A percentile compares a stretch with the other conserved stretches of the same genome.
phyloP scores from a whole-genome alignment of 2,329 filamentous ascomycete genomes.

The Penicillium hesseltinei region DNA sequence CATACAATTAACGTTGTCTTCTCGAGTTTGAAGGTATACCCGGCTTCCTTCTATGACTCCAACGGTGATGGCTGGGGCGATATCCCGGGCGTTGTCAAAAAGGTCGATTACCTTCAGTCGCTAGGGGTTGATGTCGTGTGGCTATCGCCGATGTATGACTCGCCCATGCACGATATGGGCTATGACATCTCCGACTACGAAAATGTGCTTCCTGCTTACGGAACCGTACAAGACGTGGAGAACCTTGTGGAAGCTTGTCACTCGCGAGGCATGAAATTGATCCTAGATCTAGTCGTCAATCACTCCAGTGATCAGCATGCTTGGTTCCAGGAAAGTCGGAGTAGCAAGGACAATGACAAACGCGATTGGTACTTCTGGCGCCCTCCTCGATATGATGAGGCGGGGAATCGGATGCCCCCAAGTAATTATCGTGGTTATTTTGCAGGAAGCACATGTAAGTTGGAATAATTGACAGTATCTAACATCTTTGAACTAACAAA shows the following conservation, averaged over 20 bases:
- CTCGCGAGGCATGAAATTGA: constrained; percentile 60
- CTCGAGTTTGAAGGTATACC: constrained; percentile 20
- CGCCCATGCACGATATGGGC: constrained; percentile 66
- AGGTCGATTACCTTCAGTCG: constrained; percentile 60
- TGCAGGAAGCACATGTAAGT: constrained; percentile 55
- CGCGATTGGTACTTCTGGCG: constrained; percentile 62
- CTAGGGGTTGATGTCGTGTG: constrained; percentile 66
- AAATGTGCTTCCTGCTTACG: constrained; percentile 59
- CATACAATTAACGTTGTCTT: not conserved
- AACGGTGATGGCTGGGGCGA: constrained; percentile 65
- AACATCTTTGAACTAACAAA: not conserved
- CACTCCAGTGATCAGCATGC: constrained; percentile 67
- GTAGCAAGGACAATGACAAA: constrained; percentile 57
- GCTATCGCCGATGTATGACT: constrained; percentile 65
- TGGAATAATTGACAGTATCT: too few relatives aligned
- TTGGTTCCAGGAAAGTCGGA: constrained; percentile 65
- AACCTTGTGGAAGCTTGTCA: constrained; percentile 56
- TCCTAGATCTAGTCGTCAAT: constrained; percentile 71
- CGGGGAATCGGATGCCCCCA: constrained; percentile 62
- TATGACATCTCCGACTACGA: constrained; percentile 68
- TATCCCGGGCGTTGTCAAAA: constrained; percentile 60
- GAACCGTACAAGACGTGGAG: constrained; percentile 61
- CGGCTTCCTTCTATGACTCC: constrained; percentile 49
- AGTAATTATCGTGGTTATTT: constrained; percentile 70
- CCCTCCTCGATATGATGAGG: constrained; percentile 47